A percentile compares a stretch with the other conserved stretches of the same genome.
phyloP scores from a whole-genome alignment of 192 early-diverging fungal species.

The Umbelopsis vinacea region DNA sequence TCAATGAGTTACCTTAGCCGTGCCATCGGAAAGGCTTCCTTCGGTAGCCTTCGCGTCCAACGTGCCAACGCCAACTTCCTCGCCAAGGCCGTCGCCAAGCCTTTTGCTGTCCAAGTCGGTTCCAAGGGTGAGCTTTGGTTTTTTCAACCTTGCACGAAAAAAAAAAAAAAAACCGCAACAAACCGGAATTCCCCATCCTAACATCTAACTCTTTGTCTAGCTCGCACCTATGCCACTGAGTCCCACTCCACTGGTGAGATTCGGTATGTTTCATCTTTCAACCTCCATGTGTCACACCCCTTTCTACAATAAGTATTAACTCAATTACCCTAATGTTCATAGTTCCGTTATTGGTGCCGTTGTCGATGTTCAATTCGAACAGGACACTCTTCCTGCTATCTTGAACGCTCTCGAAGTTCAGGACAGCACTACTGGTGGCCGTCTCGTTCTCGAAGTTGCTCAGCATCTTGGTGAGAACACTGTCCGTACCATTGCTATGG shows the following conservation, averaged over 20 bases:
- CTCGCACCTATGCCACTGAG: constrained; percentile 68
- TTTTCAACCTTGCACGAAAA: neutral
- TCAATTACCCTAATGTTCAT: neutral
- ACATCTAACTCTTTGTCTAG: constrained; percentile 6
- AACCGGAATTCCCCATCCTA: neutral
- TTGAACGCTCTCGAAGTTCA: constrained; percentile 96
- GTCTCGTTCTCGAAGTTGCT: constrained; percentile 94
- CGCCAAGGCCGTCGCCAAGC: constrained; percentile 32
- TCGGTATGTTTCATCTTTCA: constrained; percentile 52
- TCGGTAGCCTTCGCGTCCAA: constrained; percentile 31
- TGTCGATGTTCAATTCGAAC: constrained; percentile 96
- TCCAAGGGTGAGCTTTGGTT: constrained; percentile 3
- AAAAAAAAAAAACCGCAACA: neutral
- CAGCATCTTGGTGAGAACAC: constrained; percentile 99
- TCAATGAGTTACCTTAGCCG: constrained; percentile 33
- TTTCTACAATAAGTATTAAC: neutral
- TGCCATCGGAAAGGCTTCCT: constrained; percentile 36
- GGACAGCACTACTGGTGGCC: constrained; percentile 70
- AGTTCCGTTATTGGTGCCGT: constrained; percentile 93
- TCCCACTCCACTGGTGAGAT: constrained; percentile 72
- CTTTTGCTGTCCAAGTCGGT: constrained; percentile 31
- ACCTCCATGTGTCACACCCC: neutral
- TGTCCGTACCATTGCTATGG: constrained; percentile 99
- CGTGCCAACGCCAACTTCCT: constrained; percentile 23
- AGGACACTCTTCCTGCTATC: constrained; percentile 89